Percentiles rank a stretch among this genome's conserved stretches.
phyloP scores from a whole-genome alignment of 1,284 basidiomycete species.

The Pseudomicrostroma phylloplanum region DNA sequence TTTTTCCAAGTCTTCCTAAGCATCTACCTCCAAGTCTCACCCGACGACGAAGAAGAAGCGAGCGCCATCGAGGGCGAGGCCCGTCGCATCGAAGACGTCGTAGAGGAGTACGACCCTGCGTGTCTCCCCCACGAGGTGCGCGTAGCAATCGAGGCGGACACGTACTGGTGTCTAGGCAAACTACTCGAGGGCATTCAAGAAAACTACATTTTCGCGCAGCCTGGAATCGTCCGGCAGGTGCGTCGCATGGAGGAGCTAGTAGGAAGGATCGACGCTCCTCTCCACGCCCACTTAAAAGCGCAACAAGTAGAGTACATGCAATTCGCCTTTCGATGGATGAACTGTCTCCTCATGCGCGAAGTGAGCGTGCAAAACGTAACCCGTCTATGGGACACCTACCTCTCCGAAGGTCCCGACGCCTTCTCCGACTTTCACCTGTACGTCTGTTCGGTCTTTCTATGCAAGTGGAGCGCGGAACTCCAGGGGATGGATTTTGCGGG shows the following conservation, averaged over 20 bases:
- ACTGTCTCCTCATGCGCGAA: constrained; percentile 51
- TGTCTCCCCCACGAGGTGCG: constrained; percentile 34
- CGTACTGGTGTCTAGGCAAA: constrained; percentile 49
- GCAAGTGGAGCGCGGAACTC: constrained; percentile 44
- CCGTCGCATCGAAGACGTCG: not conserved
- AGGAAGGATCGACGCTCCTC: constrained; percentile 43
- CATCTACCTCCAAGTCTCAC: constrained; percentile 29
- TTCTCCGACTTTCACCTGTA: constrained; percentile 49
- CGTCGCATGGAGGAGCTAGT: constrained; percentile 41
- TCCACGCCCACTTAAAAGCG: constrained; percentile 42
- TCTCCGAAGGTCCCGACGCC: constrained; percentile 48
- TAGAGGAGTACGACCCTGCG: constrained; percentile 40
- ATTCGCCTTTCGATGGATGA: constrained; percentile 51
- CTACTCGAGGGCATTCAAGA: constrained; percentile 49
- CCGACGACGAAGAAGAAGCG: too few species aligned
- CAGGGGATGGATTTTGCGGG: constrained; percentile 57
- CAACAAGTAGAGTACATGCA: constrained; percentile 50
- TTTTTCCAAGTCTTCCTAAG: constrained; percentile 49
- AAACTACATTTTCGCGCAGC: constrained; percentile 50
- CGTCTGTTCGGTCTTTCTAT: constrained; percentile 47
- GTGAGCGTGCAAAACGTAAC: constrained; percentile 50
- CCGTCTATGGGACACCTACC: constrained; percentile 50
- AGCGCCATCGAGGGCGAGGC: too few species aligned
- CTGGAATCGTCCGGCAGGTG: constrained; percentile 47
- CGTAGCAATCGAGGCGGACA: constrained; percentile 48